A percentile compares a stretch with the other conserved stretches of the same genome.
These are phyloP conservation scores for Conticribra weissflogii DNA, from an alignment of 108 stramenopile species.

Conservation along the genomic window DNA sequence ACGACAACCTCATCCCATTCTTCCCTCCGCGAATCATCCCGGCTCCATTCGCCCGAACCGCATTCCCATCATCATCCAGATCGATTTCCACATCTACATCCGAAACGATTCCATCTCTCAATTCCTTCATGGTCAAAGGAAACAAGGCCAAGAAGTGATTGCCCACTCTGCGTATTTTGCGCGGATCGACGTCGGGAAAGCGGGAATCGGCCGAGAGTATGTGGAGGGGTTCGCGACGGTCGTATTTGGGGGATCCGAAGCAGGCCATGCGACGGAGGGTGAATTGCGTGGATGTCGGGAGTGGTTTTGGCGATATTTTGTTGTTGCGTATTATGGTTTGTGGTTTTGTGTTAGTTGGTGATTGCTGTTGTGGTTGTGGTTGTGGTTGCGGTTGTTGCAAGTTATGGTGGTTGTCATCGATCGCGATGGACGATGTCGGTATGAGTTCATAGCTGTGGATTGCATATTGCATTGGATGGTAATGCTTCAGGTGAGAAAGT, in stretches of 20 bases:
- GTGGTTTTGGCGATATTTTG: too few relatives aligned
- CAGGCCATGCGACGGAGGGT: slow-evolving; percentile 90
- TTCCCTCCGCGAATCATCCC: too few relatives aligned
- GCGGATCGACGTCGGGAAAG: slow-evolving; percentile 88
- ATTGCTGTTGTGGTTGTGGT: slow-evolving; percentile 4
- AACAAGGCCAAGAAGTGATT: slow-evolving; percentile 96
- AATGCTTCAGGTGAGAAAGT: too few relatives aligned
- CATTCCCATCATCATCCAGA: too few relatives aligned
- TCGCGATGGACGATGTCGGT: slow-evolving; percentile 1
- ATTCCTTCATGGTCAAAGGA: slow-evolving; percentile 38
- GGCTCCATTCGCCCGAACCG: too few relatives aligned
- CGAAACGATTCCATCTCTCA: too few relatives aligned
- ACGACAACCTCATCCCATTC: not conserved
- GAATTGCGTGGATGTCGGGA: slow-evolving; percentile 53
- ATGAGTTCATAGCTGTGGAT: slow-evolving; percentile 32
- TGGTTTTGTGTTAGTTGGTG: not conserved
- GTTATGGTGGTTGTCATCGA: not conserved
- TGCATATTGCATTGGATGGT: too few relatives aligned
- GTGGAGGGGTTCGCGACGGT: slow-evolving; percentile 71
- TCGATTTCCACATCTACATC: too few relatives aligned
- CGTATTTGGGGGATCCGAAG: slow-evolving; percentile 92
- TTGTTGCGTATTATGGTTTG: too few relatives aligned
- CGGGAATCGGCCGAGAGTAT: slow-evolving; percentile 84
- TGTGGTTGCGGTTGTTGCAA: slow-evolving; percentile 13
- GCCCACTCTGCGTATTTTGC: slow-evolving; percentile 68